phyloP scores from a whole-genome alignment of 306 rosid genomes.

The Fagus crenata region DNA sequence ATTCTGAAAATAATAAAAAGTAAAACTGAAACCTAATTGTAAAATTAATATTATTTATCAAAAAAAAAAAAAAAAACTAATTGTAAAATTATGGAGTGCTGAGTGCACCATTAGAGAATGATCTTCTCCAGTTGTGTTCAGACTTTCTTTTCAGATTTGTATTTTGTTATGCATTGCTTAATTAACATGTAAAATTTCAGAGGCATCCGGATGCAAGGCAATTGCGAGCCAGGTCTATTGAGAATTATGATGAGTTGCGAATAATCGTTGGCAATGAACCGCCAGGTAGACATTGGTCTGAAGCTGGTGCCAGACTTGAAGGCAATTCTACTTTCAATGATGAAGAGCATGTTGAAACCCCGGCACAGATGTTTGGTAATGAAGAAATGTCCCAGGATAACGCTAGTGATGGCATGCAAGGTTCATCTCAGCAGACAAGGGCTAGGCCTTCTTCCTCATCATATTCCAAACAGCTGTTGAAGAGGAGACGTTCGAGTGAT shows the following conservation, averaged over 20 bases:
- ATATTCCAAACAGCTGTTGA: slow-evolving; percentile 43
- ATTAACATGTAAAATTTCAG: slow-evolving; percentile 35
- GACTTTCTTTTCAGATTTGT: not conserved
- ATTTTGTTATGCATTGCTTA: not conserved
- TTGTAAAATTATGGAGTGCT: too few relatives aligned
- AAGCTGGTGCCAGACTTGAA: slow-evolving; percentile 31
- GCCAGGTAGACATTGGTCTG: slow-evolving; percentile 41
- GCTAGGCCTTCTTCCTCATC: slow-evolving; percentile 51
- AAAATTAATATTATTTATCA: too few relatives aligned
- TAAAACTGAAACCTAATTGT: too few relatives aligned
- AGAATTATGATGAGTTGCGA: slow-evolving; percentile 45
- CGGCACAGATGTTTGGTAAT: slow-evolving; percentile 17
- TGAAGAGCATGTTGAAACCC: slow-evolving; percentile 45
- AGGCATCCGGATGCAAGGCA: slow-evolving; percentile 45
- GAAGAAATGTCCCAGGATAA: slow-evolving; percentile 35
- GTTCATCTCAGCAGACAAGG: slow-evolving; percentile 52
- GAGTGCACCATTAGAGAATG: too few relatives aligned
- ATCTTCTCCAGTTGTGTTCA: not conserved
- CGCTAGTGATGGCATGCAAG: slow-evolving; percentile 45
- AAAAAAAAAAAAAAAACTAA: too few relatives aligned
- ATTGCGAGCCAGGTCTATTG: slow-evolving; percentile 37
- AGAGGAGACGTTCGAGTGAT: slow-evolving; percentile 40
- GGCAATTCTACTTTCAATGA: slow-evolving; percentile 30
- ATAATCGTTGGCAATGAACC: slow-evolving; percentile 48
- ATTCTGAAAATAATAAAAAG: too few relatives aligned